phyloP scores from a whole-genome alignment of 1,284 basidiomycete genomes.

The Kwoniella shivajii region DNA sequence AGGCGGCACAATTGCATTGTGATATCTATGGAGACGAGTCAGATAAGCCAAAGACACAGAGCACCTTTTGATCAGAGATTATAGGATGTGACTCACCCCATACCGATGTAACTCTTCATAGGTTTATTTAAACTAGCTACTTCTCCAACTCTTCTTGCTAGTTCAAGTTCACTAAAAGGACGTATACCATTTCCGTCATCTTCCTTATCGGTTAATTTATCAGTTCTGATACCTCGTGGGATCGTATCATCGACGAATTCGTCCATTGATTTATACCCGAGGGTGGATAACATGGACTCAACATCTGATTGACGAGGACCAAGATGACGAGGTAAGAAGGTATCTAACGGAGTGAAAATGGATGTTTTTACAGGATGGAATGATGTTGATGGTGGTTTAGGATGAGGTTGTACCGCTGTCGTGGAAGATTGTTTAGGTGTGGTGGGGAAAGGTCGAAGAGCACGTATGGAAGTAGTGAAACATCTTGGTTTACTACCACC shows the following conservation, averaged over 20 bases:
- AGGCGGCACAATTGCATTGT: constrained; percentile 88
- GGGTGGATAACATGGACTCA: constrained; percentile 71
- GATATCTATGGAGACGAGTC: constrained; percentile 61
- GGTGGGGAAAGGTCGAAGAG: constrained; percentile 26
- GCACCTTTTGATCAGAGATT: neutral
- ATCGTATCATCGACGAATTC: constrained; percentile 80
- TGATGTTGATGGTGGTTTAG: constrained; percentile 39
- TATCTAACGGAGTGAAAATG: constrained; percentile 79
- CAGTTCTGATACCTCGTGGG: constrained; percentile 74
- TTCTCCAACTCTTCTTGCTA: constrained; percentile 72
- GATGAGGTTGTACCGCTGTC: constrained; percentile 50
- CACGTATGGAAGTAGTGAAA: constrained; percentile 21
- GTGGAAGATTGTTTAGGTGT: constrained; percentile 34
- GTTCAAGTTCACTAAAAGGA: constrained; percentile 82
- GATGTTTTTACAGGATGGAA: constrained; percentile 43
- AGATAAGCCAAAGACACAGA: neutral
- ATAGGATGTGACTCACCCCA: constrained; percentile 62
- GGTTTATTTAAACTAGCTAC: constrained; percentile 77
- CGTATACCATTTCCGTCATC: constrained; percentile 61
- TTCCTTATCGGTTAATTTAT: constrained; percentile 65
- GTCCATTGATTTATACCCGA: constrained; percentile 85
- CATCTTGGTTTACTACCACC: constrained; percentile 9
- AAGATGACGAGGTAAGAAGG: constrained; percentile 83
- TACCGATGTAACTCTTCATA: constrained; percentile 92
- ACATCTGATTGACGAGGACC: constrained; percentile 80